phyloP scores from a whole-genome alignment of 495 filamentous ascomycete species.

The Cercophora newfieldiana region DNA sequence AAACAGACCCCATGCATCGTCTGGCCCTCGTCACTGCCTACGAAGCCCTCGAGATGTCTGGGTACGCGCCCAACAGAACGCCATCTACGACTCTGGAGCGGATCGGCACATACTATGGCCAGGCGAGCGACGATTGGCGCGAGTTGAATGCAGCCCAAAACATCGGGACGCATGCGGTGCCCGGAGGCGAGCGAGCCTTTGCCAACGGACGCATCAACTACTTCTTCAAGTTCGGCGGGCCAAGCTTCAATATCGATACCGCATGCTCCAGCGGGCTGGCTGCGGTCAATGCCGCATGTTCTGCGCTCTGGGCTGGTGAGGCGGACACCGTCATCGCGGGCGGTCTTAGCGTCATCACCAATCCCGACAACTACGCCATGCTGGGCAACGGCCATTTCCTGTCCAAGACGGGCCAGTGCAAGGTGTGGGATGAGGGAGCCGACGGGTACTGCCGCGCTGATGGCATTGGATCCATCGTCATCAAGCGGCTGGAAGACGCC shows the following conservation, averaged over 20 bases:
- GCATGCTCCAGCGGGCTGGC: conserved; percentile 46
- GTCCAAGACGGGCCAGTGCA: conserved; percentile 30
- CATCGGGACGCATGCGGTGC: conserved; percentile 80
- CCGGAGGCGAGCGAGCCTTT: conserved; percentile 75
- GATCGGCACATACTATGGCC: too few relatives aligned
- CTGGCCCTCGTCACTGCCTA: too few relatives aligned
- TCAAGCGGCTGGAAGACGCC: conserved; percentile 55
- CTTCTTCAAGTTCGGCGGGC: conserved; percentile 42
- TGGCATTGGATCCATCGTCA: conserved; percentile 35
- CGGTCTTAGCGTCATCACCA: conserved; percentile 65
- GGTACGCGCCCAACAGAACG: too few relatives aligned
- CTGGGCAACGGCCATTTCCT: conserved; percentile 41
- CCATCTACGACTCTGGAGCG: too few relatives aligned
- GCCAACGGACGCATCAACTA: conserved; percentile 49
- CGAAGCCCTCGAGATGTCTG: too few relatives aligned
- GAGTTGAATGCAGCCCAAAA: conserved; percentile 63
- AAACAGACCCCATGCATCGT: too few relatives aligned
- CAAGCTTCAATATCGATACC: conserved; percentile 44
- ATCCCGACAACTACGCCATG: conserved; percentile 73
- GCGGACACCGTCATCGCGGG: conserved; percentile 63
- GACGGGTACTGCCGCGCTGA: conserved; percentile 55
- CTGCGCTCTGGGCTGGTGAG: conserved; percentile 66
- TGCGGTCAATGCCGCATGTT: conserved; percentile 50
- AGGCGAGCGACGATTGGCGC: too few relatives aligned
- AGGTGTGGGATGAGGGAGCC: conserved; percentile 27